Percentiles rank a stretch among this genome's conserved stretches.
These are phyloP conservation scores for Dovyalis caffra DNA, from an alignment of 345 rosid species.

Conservation along the genomic window DNA sequence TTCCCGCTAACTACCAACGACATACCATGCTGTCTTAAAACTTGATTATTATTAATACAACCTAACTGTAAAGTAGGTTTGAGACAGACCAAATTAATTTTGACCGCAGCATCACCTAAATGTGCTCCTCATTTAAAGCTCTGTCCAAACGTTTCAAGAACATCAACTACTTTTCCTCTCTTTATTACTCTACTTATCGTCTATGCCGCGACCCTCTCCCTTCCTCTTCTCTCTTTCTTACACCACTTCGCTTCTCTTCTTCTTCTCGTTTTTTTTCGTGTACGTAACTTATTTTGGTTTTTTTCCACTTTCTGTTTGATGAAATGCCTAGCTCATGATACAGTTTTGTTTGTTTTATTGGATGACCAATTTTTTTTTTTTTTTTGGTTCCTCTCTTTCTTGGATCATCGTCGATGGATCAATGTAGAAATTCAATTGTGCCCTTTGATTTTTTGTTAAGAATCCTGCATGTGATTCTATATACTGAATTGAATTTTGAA, in stretches of 20 bases:
- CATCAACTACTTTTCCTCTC: background rate
- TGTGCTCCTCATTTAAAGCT: constrained; percentile 21
- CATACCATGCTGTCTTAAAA: too few relatives aligned
- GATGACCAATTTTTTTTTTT: background rate
- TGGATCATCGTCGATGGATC: background rate
- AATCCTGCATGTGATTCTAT: background rate
- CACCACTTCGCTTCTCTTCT: background rate
- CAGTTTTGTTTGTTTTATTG: background rate
- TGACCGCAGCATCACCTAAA: constrained; percentile 2
- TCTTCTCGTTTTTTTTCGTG: background rate
- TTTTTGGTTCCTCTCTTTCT: too few relatives aligned
- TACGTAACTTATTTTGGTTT: background rate
- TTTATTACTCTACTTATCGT: background rate
- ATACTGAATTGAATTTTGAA: background rate
- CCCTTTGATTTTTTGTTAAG: background rate
- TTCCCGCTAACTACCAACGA: too few relatives aligned
- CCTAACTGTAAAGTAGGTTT: background rate
- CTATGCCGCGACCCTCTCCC: background rate
- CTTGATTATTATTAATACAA: too few relatives aligned
- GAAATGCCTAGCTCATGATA: constrained; percentile 14
- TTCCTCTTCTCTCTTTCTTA: background rate
- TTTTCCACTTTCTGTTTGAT: constrained; percentile 15
- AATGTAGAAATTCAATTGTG: background rate
- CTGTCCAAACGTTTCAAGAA: constrained; percentile 8
- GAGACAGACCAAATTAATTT: background rate